Percentiles rank a stretch among this genome's conserved stretches.
Conservation (phyloP, 2,329 filamentous ascomycete species). For the Leptodontidium sp. region DNA sequence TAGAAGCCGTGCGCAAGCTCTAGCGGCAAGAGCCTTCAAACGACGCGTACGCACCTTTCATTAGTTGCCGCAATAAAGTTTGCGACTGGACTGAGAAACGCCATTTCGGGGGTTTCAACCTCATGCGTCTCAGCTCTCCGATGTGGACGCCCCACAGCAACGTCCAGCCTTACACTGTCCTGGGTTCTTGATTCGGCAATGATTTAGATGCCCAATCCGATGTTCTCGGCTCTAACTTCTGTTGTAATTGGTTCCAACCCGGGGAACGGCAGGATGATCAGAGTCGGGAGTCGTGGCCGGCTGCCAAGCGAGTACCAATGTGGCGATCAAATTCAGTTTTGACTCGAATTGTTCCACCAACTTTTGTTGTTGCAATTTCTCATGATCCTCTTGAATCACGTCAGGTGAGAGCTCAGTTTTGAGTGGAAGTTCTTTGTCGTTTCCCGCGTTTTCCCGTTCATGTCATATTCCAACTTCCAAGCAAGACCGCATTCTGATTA, state of each 20-base stretch:
- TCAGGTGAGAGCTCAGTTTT: too few species aligned
- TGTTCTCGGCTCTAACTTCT: conserved; percentile 11
- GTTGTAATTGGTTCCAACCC: too few species aligned
- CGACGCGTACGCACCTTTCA: background rate
- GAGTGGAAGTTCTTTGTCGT: too few species aligned
- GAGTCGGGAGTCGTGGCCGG: too few species aligned
- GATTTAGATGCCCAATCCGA: background rate
- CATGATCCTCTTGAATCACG: background rate
- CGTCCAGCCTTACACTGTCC: background rate
- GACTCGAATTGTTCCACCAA: background rate
- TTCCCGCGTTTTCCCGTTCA: too few species aligned
- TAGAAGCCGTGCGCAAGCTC: conserved; percentile 2
- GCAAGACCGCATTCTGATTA: too few species aligned
- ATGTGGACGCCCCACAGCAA: conserved; percentile 1
- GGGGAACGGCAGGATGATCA: too few species aligned
- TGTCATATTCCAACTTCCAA: too few species aligned
- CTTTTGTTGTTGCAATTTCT: background rate
- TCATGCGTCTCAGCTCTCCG: conserved; percentile 8
- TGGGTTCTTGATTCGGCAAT: background rate
- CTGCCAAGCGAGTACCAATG: conserved; percentile 10
- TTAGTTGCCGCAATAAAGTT: background rate
- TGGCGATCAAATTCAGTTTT: conserved; percentile 10
- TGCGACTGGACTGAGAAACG: background rate
- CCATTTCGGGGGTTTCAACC: background rate
- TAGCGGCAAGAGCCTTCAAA: conserved; percentile 2